These are phyloP conservation scores for Nakazawaea ishiwadae DNA, from an alignment of 805 yeast species.

Conservation along the genomic window DNA sequence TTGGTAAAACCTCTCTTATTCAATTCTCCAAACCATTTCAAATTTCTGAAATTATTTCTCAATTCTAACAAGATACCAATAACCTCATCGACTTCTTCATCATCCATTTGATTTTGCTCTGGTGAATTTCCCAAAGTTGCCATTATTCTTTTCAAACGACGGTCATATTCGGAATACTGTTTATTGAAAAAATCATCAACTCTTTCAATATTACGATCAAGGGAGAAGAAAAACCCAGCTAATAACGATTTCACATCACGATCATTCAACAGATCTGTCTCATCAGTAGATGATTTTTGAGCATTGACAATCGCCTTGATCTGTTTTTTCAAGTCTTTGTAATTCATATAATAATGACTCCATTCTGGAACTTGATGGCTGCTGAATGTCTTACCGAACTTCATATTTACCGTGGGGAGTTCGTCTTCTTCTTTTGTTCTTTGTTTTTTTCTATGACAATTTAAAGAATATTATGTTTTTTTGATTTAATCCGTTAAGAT, in stretches of 20 bases:
- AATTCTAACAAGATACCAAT: conserved; percentile 69
- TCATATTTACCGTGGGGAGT: conserved; percentile 51
- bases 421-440: too few relatives aligned
- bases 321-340: conserved; percentile 75
- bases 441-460: too few relatives aligned
- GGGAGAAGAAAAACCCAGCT: conserved; percentile 67
- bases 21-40: conserved; percentile 92
- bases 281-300: conserved; percentile 28
- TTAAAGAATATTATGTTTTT: too few relatives aligned
- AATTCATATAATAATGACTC: conserved; percentile 78
- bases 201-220: conserved; percentile 77
- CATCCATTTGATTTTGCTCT: conserved; percentile 28
- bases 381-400: conserved; percentile 74
- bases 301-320: conserved; percentile 58
- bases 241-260: conserved; percentile 40
- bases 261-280: conserved; percentile 31
- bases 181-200: conserved; percentile 76
- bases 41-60: conserved; percentile 68
- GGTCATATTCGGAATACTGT: conserved; percentile 68
- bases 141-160: conserved; percentile 53
- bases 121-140: conserved; percentile 31
- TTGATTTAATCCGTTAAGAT: too few relatives aligned
- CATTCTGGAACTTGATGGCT: conserved; percentile 94
- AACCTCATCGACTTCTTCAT: conserved; percentile 58
- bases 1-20: conserved; percentile 87